phyloP scores from a whole-genome alignment of 2,329 filamentous ascomycete genomes.

The Ceratocystis smalleyi region DNA sequence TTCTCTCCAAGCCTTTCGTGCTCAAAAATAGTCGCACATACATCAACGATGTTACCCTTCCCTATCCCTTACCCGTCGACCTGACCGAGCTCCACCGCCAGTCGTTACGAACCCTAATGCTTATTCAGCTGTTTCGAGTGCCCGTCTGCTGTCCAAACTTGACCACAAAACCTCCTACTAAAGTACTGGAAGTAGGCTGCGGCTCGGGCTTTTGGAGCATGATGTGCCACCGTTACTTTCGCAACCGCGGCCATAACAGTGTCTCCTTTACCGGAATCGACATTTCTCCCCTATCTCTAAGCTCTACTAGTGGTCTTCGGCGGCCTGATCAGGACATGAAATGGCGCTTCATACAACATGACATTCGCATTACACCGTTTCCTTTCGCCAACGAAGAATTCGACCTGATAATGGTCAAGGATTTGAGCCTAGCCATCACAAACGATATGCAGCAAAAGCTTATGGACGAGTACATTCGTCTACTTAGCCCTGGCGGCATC shows the following conservation, averaged over 20 bases:
- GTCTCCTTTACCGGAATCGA: slow-evolving; percentile 74
- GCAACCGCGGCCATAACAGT: slow-evolving; percentile 47
- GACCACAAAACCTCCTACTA: slow-evolving; percentile 50
- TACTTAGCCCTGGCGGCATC: slow-evolving; percentile 62
- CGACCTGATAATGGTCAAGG: slow-evolving; percentile 79
- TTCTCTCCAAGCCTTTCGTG: slow-evolving; percentile 41
- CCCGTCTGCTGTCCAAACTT: slow-evolving; percentile 60
- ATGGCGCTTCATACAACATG: slow-evolving; percentile 80
- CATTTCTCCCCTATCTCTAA: slow-evolving; percentile 52
- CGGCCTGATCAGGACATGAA: slow-evolving; percentile 58
- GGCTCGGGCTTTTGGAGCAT: slow-evolving; percentile 82
- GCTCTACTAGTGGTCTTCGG: slow-evolving; percentile 23
- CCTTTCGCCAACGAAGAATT: slow-evolving; percentile 70
- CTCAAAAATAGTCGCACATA: slow-evolving; percentile 69
- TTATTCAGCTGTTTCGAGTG: slow-evolving; percentile 66
- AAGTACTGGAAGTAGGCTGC: slow-evolving; percentile 75
- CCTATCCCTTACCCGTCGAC: slow-evolving; percentile 81
- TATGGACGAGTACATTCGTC: slow-evolving; percentile 58
- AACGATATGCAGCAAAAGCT: slow-evolving; percentile 40
- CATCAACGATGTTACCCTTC: slow-evolving; percentile 53
- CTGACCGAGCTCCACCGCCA: slow-evolving; percentile 77
- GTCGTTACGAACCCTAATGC: slow-evolving; percentile 64
- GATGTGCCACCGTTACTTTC: slow-evolving; percentile 69
- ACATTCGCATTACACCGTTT: slow-evolving; percentile 58
- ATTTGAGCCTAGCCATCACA: slow-evolving; percentile 53